These are phyloP conservation scores for Turnera subulata DNA, from an alignment of 345 rosid genomes.

Conservation along the genomic window DNA sequence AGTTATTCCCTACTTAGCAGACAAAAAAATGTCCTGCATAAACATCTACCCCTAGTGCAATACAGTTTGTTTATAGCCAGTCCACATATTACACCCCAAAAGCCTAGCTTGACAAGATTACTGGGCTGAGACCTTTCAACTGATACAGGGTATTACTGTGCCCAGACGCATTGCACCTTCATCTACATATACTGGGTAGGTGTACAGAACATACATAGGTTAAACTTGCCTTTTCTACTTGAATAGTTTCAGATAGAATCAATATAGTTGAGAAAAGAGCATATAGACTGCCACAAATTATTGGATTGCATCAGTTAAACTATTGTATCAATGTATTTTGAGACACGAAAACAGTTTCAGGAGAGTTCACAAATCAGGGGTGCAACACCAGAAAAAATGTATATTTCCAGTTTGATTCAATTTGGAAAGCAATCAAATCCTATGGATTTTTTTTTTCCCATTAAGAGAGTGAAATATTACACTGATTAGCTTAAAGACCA, in stretches of 20 bases:
- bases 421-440: conserved; percentile 1
- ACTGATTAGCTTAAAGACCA: no score
- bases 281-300: not conserved
- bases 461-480: no score
- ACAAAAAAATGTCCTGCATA: not conserved
- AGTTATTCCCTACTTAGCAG: no score
- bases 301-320: not conserved
- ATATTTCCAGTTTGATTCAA: no score
- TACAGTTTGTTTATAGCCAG: not conserved
- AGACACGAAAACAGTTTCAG: not conserved
- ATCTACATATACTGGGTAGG: no score
- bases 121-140: not conserved
- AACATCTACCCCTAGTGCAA: no score
- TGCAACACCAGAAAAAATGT: not conserved
- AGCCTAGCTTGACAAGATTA: not conserved
- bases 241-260: no score
- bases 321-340: conserved; percentile 1
- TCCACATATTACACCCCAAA: not conserved
- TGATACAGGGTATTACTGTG: not conserved
- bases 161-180: not conserved
- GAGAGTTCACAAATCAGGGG: not conserved
- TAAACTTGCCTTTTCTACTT: no score
- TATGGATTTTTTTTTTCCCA: not conserved
- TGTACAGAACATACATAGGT: no score
- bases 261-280: no score